Base-by-base conservation (phyloP, 1,284 basidiomycete genomes). In the Pseudozyma thailandica region DNA sequence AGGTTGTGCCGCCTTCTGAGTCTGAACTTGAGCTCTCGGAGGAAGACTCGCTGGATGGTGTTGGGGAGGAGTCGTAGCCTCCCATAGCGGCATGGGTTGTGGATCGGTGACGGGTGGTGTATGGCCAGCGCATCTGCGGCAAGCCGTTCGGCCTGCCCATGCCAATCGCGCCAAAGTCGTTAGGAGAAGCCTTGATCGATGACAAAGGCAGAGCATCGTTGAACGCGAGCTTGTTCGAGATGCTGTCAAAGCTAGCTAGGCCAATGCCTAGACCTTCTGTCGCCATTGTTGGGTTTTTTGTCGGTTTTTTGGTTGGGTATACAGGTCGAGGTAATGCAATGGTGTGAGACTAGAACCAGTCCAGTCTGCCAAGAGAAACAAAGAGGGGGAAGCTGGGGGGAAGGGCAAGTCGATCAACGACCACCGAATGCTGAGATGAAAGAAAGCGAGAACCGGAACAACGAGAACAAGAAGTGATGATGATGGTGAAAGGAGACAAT, bases 161-260 rank as follows among this genome's bases (percentile, higher is more conserved):
- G 85, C 96, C 54, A 8, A 56, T 48, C 8, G 20, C 31, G 5
- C 27, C 26, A 12, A 33, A 30, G 18, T 28, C 28, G 9, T 33
- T 8, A 6, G n/a, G 6, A 35, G 50, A 37, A 25, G 42, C 4
- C 30, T 30, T 21, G 27, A 26, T 13, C 7, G 26, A n/a, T 25
- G 21, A 2, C n/a, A 20, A 37, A 4, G 47, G 35, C 7, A 50
- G 38, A 15, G 18, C 45, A 96, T 98, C 83, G 94, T 98, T 83
- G 93, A 97, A 76, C 93, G 93, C 77, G 90, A 94, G 83, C 92
- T 98, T 50, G 90, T 12, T 9, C 8, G 97, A 47, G 93, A 97
- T 85, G 92, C 94, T 80, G 89, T 94, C 80, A 89, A 94, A 58
- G 4, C 50, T 18, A 15, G 38, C 42, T 2, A 65, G 47, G 10